Conservation (phyloP, 768 basidiomycete genomes). For the Boletus huronensis region DNA sequence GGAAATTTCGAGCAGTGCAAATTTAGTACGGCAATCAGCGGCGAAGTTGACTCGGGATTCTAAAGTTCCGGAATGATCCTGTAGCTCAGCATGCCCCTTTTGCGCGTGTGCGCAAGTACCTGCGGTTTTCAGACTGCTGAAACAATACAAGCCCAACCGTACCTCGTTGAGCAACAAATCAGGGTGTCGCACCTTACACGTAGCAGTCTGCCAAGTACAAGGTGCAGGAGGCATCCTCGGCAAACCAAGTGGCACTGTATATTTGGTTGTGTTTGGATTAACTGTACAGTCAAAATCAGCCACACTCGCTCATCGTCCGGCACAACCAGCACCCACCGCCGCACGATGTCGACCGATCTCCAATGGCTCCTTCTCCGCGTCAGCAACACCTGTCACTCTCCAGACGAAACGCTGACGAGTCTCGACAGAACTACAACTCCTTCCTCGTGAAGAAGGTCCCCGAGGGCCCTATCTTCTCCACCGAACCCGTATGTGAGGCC, state of each 20-base stretch:
- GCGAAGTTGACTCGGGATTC: no score
- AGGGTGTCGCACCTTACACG: no score
- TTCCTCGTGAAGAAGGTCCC: slow-evolving; percentile 76
- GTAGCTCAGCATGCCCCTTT: no score
- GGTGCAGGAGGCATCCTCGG: no score
- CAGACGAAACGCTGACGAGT: background rate
- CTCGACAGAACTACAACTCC: slow-evolving; percentile 70
- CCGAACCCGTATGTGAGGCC: slow-evolving; percentile 63
- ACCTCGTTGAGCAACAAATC: no score
- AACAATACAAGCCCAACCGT: background rate
- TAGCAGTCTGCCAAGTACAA: no score
- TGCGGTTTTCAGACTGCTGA: background rate
- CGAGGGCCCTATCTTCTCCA: slow-evolving; percentile 78
- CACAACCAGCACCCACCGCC: slow-evolving; percentile 11
- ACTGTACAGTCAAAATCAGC: slow-evolving; percentile 35
- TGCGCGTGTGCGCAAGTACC: background rate
- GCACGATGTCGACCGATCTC: slow-evolving; percentile 83
- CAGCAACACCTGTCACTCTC: slow-evolving; percentile 31
- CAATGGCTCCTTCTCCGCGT: slow-evolving; percentile 92
- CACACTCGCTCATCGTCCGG: slow-evolving; percentile 23
- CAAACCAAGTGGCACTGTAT: slow-evolving; percentile 3
- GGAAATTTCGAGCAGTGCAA: no score
- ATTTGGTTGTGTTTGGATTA: slow-evolving; percentile 27
- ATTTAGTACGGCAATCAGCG: no score
- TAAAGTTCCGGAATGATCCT: no score